phyloP scores from a whole-genome alignment of 1,139 yeast species.

The Suhomyces atakaporum region DNA sequence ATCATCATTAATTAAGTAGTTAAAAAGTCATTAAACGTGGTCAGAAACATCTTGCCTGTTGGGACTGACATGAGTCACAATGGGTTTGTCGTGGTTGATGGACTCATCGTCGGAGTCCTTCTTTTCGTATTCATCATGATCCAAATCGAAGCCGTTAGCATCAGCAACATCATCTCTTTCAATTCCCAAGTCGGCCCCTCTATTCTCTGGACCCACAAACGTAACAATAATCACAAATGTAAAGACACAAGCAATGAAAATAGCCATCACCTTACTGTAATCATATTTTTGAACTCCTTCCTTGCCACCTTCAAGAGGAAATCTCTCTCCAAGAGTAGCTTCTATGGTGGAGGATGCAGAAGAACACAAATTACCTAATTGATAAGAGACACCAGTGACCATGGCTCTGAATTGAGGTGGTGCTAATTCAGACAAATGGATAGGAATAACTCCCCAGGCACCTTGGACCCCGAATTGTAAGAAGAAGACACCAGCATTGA shows the following conservation, averaged over 20 bases:
- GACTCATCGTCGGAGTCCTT: conserved; percentile 15
- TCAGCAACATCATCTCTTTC: conserved; percentile 19
- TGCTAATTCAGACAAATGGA: conserved; percentile 75
- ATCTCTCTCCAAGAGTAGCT: conserved; percentile 67
- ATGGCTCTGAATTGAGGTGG: conserved; percentile 74
- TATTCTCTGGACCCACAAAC: conserved; percentile 75
- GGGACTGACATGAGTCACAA: conserved; percentile 1
- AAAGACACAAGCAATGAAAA: conserved; percentile 78
- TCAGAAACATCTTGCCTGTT: background rate
- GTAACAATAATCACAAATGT: conserved; percentile 59
- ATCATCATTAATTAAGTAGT: background rate
- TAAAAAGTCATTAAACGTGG: background rate
- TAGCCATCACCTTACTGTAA: conserved; percentile 67
- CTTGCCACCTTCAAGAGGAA: conserved; percentile 40
- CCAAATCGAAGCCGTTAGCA: conserved; percentile 12
- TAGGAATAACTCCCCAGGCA: conserved; percentile 85
- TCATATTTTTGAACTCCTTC: conserved; percentile 20
- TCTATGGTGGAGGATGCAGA: conserved; percentile 86
- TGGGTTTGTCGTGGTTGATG: conserved; percentile 6
- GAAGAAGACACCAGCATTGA: conserved; percentile 78
- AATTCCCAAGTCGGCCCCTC: conserved; percentile 33
- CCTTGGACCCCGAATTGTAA: conserved; percentile 84
- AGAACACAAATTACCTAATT: conserved; percentile 80
- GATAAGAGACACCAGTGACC: conserved; percentile 75
- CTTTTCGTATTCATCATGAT: conserved; percentile 10